Evolutionary conservation across 257 asterid genomes (phyloP).

Genomic region (Coffea canephora): DNA sequence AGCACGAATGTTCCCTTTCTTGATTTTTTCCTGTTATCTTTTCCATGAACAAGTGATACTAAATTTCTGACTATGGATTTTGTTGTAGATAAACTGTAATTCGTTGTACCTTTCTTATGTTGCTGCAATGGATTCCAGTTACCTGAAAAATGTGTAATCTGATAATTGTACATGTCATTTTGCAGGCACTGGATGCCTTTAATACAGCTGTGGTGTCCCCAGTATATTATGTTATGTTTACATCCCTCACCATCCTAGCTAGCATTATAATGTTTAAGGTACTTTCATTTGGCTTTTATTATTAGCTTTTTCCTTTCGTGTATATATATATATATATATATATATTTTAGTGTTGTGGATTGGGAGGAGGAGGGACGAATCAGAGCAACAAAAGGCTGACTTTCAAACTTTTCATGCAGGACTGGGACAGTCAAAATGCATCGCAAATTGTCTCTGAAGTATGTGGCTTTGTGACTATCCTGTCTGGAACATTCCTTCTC

Average conservation of each 20-base stretch:
- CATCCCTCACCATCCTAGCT: slow-evolving; percentile 67
- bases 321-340: too few species aligned
- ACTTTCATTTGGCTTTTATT: background rate
- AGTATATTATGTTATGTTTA: slow-evolving; percentile 83
- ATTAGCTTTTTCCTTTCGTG: background rate
- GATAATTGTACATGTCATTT: background rate
- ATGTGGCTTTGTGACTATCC: slow-evolving; percentile 72
- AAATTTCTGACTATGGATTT: background rate
- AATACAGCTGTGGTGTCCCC: slow-evolving; percentile 86
- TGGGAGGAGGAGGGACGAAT: too few species aligned
- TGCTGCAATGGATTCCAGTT: too few species aligned
- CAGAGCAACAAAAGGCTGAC: too few species aligned
- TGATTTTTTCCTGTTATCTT: too few species aligned
- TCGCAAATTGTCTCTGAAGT: slow-evolving; percentile 62
- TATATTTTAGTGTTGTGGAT: too few species aligned
- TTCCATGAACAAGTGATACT: background rate
- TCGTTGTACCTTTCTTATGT: background rate
- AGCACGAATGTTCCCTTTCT: too few species aligned
- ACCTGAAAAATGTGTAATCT: background rate
- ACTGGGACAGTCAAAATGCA: slow-evolving; percentile 54
- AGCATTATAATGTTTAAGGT: slow-evolving; percentile 85
- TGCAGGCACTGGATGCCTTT: slow-evolving; percentile 78
- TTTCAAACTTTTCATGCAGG: slow-evolving; percentile 37
- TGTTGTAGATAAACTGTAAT: background rate
- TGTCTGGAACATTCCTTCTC: slow-evolving; percentile 75